A percentile compares a stretch with the other conserved stretches of the same genome.
phyloP scores from a whole-genome alignment of 1,139 yeast genomes.

The Protomyces macrosporus region DNA sequence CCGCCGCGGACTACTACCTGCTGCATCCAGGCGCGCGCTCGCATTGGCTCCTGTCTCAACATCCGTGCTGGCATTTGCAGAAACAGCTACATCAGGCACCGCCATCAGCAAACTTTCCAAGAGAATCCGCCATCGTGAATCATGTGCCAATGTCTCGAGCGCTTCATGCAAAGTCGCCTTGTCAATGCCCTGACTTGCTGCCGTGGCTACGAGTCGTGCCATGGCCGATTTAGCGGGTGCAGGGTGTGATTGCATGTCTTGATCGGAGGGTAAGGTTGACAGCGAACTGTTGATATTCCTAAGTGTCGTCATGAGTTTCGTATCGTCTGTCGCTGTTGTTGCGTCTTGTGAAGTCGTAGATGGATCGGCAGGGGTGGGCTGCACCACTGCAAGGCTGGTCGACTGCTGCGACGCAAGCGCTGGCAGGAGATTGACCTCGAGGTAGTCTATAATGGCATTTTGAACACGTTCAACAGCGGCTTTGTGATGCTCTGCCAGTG shows the following conservation, averaged over 20 bases:
- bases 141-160: neutral
- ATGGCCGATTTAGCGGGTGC: neutral
- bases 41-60: too few relatives aligned
- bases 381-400: too few relatives aligned
- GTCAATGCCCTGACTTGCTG: neutral
- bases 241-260: neutral
- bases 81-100: too few relatives aligned
- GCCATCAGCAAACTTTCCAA: too few relatives aligned
- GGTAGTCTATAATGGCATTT: neutral
- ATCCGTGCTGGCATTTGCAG: too few relatives aligned
- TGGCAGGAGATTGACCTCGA: neutral
- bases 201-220: neutral
- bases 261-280: neutral
- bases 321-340: too few relatives aligned
- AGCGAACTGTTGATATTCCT: neutral
- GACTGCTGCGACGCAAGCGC: too few relatives aligned
- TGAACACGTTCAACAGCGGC: neutral
- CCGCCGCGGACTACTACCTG: too few relatives aligned
- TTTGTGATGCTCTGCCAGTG: neutral
- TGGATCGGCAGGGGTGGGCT: too few relatives aligned
- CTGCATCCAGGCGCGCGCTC: too few relatives aligned
- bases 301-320: neutral
- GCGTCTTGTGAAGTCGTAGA: too few relatives aligned
- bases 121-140: neutral
- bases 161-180: neutral